Percentiles rank a stretch among this genome's conserved stretches.
Evolutionary conservation across 805 yeast species (phyloP).

Genomic region (Saturnispora galanensis): DNA sequence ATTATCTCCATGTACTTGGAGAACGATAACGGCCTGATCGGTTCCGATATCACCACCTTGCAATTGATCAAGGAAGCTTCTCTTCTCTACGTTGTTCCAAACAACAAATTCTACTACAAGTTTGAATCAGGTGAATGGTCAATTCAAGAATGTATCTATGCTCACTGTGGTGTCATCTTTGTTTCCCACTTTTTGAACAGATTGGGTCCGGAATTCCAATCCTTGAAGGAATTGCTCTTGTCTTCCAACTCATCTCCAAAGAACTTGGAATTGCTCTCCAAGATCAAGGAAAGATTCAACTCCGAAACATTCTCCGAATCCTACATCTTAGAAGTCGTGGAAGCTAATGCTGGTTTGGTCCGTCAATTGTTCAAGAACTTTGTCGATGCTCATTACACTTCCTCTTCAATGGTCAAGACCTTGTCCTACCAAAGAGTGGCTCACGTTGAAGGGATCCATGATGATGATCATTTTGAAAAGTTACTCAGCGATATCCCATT

Average conservation of each 20-base stretch:
- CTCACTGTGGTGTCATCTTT: conserved; percentile 87
- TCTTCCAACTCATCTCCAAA: conserved; percentile 44
- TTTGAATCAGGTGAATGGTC: conserved; percentile 73
- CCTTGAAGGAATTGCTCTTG: conserved; percentile 49
- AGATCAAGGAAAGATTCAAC: conserved; percentile 80
- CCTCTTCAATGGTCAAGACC: conserved; percentile 62
- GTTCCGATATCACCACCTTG: conserved; percentile 57
- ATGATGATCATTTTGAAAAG: conserved; percentile 64
- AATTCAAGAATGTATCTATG: conserved; percentile 88
- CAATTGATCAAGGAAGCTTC: conserved; percentile 94
- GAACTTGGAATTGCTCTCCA: conserved; percentile 65
- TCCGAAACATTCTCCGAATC: conserved; percentile 88
- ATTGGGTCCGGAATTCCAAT: conserved; percentile 79
- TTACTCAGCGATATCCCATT: conserved; percentile 66
- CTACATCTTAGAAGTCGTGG: conserved; percentile 69
- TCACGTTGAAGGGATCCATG: conserved; percentile 63
- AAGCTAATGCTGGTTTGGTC: conserved; percentile 58
- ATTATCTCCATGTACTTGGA: conserved; percentile 79
- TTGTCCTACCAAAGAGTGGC: conserved; percentile 78
- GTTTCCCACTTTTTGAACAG: conserved; percentile 92
- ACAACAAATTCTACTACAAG: conserved; percentile 64
- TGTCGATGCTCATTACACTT: conserved; percentile 81
- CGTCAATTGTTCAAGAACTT: conserved; percentile 82
- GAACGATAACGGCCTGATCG: conserved; percentile 39
- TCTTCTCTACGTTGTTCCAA: conserved; percentile 81